Conservation (phyloP, 2,329 filamentous ascomycete genomes). For the Arthrobotrys iridis region DNA sequence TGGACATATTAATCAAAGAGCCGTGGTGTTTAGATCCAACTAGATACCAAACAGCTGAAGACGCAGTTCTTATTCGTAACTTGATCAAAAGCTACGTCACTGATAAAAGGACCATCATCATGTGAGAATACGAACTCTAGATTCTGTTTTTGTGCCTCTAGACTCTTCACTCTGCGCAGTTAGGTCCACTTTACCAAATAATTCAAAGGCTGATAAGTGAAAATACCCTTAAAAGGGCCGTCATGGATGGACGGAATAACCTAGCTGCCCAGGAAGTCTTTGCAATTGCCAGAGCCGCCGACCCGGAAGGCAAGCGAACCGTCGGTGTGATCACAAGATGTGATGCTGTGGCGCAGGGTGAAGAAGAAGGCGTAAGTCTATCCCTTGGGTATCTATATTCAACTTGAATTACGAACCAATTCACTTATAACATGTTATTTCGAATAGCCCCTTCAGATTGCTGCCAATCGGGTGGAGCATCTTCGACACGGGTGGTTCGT, state of each 20-base stretch:
- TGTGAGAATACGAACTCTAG: conserved; percentile 54
- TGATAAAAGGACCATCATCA: conserved; percentile 56
- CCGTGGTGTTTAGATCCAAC: conserved; percentile 54
- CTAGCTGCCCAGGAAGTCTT: conserved; percentile 56
- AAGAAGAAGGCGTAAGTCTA: conserved; percentile 33
- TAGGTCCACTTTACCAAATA: no score
- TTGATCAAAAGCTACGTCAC: conserved; percentile 55
- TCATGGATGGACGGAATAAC: conserved; percentile 39
- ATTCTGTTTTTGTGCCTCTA: no score
- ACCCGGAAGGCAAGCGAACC: conserved; percentile 55
- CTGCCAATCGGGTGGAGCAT: not conserved
- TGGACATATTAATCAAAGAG: not conserved
- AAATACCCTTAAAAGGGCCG: not conserved
- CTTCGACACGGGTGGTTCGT: conserved; percentile 57
- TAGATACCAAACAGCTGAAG: conserved; percentile 54
- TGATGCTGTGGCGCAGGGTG: conserved; percentile 55
- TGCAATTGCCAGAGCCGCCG: conserved; percentile 46
- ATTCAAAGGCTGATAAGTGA: not conserved
- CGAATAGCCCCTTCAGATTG: not conserved
- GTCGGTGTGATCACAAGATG: conserved; percentile 58
- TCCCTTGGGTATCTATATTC: no score
- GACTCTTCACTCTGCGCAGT: no score
- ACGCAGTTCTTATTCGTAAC: conserved; percentile 51
- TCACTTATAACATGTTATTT: not conserved
- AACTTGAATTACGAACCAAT: not conserved